Base-by-base conservation (phyloP, 108 stramenopile genomes). In the Fistulifera solaris region DNA sequence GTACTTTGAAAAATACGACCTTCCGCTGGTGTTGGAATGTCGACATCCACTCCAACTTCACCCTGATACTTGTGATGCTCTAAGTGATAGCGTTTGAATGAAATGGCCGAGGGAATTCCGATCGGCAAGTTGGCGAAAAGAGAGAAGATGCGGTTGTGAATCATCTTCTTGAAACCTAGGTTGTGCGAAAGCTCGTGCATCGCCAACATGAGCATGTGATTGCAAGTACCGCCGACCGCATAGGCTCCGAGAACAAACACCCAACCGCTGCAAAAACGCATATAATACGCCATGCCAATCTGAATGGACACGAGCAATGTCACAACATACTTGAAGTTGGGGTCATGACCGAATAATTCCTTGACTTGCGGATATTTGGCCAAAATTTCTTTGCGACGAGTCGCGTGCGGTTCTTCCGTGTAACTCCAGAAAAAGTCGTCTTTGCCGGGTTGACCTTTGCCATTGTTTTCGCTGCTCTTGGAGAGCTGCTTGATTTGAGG, bases 31-130 rank as follows among this genome's bases (percentile, higher is more conserved):
- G 89, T 82, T 6, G 96, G 91, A 24, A 98, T 76, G 59, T 98
- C 96, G 12, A 81, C 80, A 65, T 98, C 96, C 11, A 87, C 54
- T 8, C 68, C 73, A 46, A 93, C 75, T 23, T 75, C 83, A 13
- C 96, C 96, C 61, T 89, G 86, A 49, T 71, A 83, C 52, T 78
- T 67, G 67, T 94, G 96, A 72, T 98, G 96, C 42, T 93, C 93
- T 75, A 90, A 70, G 67, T 98, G 96, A 67, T 98, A 98, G 27
- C 83, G 72, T 71, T 90, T 93, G 76, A 98, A 98, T 38, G 85
- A 74, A 38, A 74, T 65, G 14, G 79, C 74, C 1, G 82, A 76
- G 8, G 96, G 94, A 23, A 98, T 63, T 1, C 86, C 87, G 52
- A 94, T 73, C 24, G 91, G 84, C 18, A 84, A 66, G 72, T 98